Evolutionary conservation across 2,329 filamentous ascomycete genomes (phyloP), one percentile per base, ranked within the genome.

Genomic region (Aspergillus pseudoterreus): DNA sequence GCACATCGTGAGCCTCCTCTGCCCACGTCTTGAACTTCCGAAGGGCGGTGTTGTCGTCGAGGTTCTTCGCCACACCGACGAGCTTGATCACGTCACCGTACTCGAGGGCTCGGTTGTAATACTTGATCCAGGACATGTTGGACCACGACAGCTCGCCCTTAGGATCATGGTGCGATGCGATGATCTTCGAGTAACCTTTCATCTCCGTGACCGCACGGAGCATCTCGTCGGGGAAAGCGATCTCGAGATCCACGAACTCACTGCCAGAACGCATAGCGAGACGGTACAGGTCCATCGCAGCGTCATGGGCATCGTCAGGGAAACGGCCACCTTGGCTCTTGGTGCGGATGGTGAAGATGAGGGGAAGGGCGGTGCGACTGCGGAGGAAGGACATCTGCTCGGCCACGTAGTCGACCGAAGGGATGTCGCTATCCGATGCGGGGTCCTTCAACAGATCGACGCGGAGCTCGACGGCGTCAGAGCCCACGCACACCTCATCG

Each of bases 51-150:
- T 99, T 99, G 72, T 97, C 92, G 54, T 91, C 84, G 43, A 92
- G 77, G 17, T 72, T 81, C 50, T 80, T 82, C 1, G 92, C 92
- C 50, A 87, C 79, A 38, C 94, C 94, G 6, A 97, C 86, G 36
- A 99, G 84, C 75, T 99, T 99, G 75, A 99, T 90, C 52, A 97
- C 80, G 65, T 97, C 91, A 44, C 92, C 94, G 63, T 90, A 89
- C 66, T 95, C 88, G 12, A 96, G 76, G 14, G 92, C 92, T 64
- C 84, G 85, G 72, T 96, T 96, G 78, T 95, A 97, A 72, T 85
- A 86, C 24, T 86, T 81, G 51, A 94, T 85, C 92, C 94, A 99
- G 0, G 89, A 90, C n/a, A 89, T 90, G 60, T 95, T 92, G 57
- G 80, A 85, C 94, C 94, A 99, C 1, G 89, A 92, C 15, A 97